Percentiles rank a stretch among this genome's conserved stretches.
Conservation (phyloP, 495 filamentous ascomycete species). For the Oleoguttula mirabilis region DNA sequence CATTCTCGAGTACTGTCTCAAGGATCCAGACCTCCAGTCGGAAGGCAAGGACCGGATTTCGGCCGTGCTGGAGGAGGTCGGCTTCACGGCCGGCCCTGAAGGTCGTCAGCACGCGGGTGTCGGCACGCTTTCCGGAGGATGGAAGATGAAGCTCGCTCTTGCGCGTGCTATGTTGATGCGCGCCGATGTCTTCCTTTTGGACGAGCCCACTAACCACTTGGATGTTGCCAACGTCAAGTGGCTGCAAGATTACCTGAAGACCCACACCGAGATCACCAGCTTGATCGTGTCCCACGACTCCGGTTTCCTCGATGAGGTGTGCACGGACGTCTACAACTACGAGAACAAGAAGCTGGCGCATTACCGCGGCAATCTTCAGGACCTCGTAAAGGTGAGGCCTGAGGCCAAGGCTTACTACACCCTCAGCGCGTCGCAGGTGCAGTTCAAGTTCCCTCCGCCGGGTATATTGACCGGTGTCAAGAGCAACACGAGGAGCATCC, state of each 20-base stretch:
- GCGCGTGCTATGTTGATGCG: conserved; percentile 93
- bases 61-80: conserved; percentile 74
- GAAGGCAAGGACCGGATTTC: conserved; percentile 69
- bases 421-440: conserved; percentile 72
- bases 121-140: conserved; percentile 93
- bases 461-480: conserved; percentile 93
- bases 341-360: conserved; percentile 91
- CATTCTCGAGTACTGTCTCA: conserved; percentile 80
- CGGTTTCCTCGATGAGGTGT: conserved; percentile 89
- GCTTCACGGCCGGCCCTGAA: conserved; percentile 80
- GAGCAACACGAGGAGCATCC: conserved; percentile 81
- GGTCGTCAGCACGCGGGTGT: conserved; percentile 79
- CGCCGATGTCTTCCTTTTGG: conserved; percentile 87
- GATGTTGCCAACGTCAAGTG: conserved; percentile 94
- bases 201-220: conserved; percentile 98
- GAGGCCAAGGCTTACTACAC: conserved; percentile 99
- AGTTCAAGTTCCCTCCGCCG: conserved; percentile 96
- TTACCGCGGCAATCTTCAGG: conserved; percentile 90
- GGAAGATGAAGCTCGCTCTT: conserved; percentile 99
- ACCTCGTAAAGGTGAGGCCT: conserved; percentile 83
- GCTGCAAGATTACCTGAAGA: conserved; percentile 90
- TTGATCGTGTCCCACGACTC: conserved; percentile 98
- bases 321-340: conserved; percentile 99
- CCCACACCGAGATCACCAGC: conserved; percentile 90
- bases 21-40: conserved; percentile 69